phyloP scores from a whole-genome alignment of 2,329 filamentous ascomycete species.

The Talaromyces amestolkiae region DNA sequence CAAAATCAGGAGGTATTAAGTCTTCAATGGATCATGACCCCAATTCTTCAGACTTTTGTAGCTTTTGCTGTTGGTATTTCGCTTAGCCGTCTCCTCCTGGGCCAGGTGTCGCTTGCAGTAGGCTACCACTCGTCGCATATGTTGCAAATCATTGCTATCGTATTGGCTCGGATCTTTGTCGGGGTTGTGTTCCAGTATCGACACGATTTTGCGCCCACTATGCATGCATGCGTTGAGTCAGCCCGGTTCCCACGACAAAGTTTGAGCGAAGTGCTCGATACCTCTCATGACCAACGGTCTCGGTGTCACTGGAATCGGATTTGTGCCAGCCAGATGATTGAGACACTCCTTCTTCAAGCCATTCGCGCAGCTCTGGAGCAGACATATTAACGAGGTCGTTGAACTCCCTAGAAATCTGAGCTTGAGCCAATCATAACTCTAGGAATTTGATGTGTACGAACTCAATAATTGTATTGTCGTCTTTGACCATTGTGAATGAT shows the following conservation, averaged over 20 bases:
- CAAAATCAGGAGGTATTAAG: constrained; percentile 16
- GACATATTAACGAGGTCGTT: constrained; percentile 18
- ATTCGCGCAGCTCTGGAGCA: constrained; percentile 15
- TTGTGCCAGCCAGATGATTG: constrained; percentile 14
- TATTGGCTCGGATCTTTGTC: constrained; percentile 11
- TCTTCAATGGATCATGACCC: constrained; percentile 56
- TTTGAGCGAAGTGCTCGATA: not conserved
- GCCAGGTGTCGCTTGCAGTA: constrained; percentile 55
- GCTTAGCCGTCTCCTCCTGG: constrained; percentile 60
- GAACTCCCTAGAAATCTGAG: constrained; percentile 2
- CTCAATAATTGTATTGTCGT: constrained; percentile 16
- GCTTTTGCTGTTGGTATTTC: constrained; percentile 54
- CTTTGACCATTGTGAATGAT: constrained; percentile 9
- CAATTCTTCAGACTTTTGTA: constrained; percentile 64
- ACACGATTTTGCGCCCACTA: constrained; percentile 18
- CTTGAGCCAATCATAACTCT: not conserved
- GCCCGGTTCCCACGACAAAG: not conserved
- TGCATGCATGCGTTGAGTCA: not conserved
- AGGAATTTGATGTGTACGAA: not conserved
- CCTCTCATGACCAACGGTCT: constrained; percentile 18
- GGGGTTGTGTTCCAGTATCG: constrained; percentile 16
- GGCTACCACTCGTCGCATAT: constrained; percentile 18
- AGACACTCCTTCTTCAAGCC: constrained; percentile 8
- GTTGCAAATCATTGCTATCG: constrained; percentile 14
- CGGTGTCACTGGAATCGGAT: constrained; percentile 12